Evolutionary conservation across 164 flowering plant species (phyloP).

Genomic region (Hamamelis virginiana): DNA sequence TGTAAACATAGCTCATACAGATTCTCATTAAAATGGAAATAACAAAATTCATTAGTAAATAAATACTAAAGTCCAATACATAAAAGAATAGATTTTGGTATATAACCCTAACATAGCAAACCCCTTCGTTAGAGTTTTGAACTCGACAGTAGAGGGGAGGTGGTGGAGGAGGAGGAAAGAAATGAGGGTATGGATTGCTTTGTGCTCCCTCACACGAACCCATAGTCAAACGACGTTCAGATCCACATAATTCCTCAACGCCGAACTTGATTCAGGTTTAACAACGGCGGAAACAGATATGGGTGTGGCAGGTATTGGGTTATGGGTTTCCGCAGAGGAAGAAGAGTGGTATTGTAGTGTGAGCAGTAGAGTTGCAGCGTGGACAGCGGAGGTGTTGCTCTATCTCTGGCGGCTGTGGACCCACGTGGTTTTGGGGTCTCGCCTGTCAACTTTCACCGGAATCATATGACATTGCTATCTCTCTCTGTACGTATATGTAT

Average conservation of each 20-base stretch:
- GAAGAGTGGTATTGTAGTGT: slow-evolving; percentile 61
- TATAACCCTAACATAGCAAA: no score
- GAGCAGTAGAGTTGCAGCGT: slow-evolving; percentile 65
- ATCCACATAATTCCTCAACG: neutral
- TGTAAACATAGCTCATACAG: no score
- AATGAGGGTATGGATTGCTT: no score
- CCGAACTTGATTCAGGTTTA: neutral
- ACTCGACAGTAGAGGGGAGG: no score
- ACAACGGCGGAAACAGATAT: slow-evolving; percentile 1
- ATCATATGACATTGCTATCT: slow-evolving; percentile 38
- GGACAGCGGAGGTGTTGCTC: slow-evolving; percentile 59
- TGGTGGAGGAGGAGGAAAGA: no score
- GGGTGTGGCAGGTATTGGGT: slow-evolving; percentile 8
- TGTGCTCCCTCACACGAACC: no score
- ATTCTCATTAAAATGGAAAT: no score
- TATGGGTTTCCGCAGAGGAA: neutral
- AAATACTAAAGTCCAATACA: no score
- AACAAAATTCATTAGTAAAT: no score
- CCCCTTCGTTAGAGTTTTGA: no score
- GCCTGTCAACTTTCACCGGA: slow-evolving; percentile 24
- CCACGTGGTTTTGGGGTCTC: neutral
- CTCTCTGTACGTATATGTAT: neutral
- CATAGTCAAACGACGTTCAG: no score
- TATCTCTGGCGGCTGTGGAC: slow-evolving; percentile 22
- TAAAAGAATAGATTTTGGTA: no score